These are phyloP conservation scores for Acacia confusa DNA, from an alignment of 306 rosid species.

Conservation along the genomic window DNA sequence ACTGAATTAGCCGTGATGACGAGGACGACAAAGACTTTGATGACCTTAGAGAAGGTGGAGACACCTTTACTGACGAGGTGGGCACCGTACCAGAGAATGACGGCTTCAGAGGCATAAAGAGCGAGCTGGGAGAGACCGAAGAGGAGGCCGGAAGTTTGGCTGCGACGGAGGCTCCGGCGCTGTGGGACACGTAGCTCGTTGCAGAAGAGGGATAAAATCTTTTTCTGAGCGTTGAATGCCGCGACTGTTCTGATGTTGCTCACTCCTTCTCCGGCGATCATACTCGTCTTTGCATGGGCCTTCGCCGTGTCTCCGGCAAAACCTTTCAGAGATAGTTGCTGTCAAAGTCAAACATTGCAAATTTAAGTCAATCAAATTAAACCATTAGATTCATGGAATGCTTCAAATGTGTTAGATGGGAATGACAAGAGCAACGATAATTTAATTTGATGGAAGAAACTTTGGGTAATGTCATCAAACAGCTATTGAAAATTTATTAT, in stretches of 20 bases:
- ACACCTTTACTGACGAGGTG: conserved; percentile 80
- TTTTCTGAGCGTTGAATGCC: conserved; percentile 91
- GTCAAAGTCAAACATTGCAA: conserved; percentile 29
- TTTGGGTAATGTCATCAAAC: conserved; percentile 6
- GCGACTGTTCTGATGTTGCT: conserved; percentile 98
- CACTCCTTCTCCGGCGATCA: conserved; percentile 99
- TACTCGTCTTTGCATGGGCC: conserved; percentile 98
- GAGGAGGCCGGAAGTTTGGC: conserved; percentile 77
- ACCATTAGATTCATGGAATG: not conserved
- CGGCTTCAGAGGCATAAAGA: conserved; percentile 89
- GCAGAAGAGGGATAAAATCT: conserved; percentile 74
- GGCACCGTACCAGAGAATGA: conserved; percentile 90
- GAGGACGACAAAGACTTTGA: conserved; percentile 89
- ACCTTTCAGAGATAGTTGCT: conserved; percentile 97
- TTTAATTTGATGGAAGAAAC: not conserved
- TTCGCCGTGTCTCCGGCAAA: conserved; percentile 99
- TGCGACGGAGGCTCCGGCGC: conserved; percentile 69
- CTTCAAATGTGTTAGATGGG: not conserved
- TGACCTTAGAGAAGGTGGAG: conserved; percentile 91
- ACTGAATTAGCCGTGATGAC: conserved; percentile 96
- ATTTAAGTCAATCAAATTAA: conserved; percentile 9
- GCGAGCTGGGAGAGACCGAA: conserved; percentile 94
- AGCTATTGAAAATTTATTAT: conserved; percentile 8
- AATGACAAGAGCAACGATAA: not conserved
- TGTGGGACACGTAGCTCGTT: conserved; percentile 80